A percentile compares a stretch with the other conserved stretches of the same genome.
These are phyloP conservation scores for Jacaranda copaia DNA, from an alignment of 257 asterid species.

Conservation along the genomic window DNA sequence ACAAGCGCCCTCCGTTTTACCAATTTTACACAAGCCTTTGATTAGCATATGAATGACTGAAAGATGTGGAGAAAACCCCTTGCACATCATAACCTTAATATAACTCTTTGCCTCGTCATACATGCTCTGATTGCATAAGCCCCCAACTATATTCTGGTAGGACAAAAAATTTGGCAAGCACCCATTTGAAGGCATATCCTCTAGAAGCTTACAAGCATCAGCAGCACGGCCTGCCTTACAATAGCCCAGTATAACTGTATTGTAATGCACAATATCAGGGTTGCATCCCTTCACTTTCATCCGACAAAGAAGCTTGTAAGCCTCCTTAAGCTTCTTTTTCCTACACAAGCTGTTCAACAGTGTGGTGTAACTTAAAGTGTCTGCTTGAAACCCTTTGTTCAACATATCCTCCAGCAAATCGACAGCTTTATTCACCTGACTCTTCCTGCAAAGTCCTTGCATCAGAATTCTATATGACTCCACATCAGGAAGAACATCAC, in stretches of 20 bases:
- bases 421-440: constrained; percentile 90
- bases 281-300: constrained; percentile 92
- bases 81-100: constrained; percentile 58
- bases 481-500: constrained; percentile 78
- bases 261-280: constrained; percentile 88
- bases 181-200: constrained; percentile 79
- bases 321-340: constrained; percentile 89
- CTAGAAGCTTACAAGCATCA: constrained; percentile 89
- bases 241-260: constrained; percentile 78
- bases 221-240: constrained; percentile 79
- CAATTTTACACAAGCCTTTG: constrained; percentile 69
- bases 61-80: constrained; percentile 71
- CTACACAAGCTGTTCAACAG: constrained; percentile 85
- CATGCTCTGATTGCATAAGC: constrained; percentile 81
- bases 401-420: constrained; percentile 90
- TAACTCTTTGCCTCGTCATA: constrained; percentile 72
- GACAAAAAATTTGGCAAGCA: constrained; percentile 85
- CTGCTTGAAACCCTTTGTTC: constrained; percentile 94
- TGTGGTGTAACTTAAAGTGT: constrained; percentile 77
- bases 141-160: constrained; percentile 73
- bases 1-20: constrained; percentile 78
- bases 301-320: constrained; percentile 91
- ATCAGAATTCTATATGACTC: constrained; percentile 83
- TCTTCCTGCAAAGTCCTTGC: constrained; percentile 92
- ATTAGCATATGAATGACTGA: constrained; percentile 64